Evolutionary conservation across 257 asterid genomes (phyloP).

Genomic region (Striga asiatica): DNA sequence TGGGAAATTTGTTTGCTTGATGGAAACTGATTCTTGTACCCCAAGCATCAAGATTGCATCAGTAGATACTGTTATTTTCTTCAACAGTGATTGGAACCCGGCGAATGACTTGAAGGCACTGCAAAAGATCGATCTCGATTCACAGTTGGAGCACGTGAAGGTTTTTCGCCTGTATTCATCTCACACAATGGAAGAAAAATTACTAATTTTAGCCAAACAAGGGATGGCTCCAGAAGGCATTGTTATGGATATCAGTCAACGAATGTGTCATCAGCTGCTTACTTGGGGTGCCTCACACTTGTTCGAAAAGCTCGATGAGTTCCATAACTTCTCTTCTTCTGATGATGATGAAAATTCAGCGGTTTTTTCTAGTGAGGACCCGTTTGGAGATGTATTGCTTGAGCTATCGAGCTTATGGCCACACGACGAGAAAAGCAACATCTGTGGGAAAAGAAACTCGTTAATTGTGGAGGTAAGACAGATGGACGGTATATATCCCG

Average conservation of each 20-base stretch:
- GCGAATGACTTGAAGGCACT: constrained; percentile 45
- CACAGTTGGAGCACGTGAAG: constrained; percentile 39
- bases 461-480: constrained; percentile 24
- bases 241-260: constrained; percentile 17
- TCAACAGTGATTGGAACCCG: constrained; percentile 68
- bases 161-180: constrained; percentile 52
- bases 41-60: constrained; percentile 32
- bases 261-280: constrained; percentile 34
- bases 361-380: constrained; percentile 11
- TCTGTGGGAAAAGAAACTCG: constrained; percentile 2
- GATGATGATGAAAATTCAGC: constrained; percentile 21
- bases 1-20: constrained; percentile 35
- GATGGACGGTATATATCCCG: constrained; percentile 28
- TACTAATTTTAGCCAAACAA: constrained; percentile 42
- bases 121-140: constrained; percentile 34
- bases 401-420: constrained; percentile 38
- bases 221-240: constrained; percentile 31
- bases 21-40: constrained; percentile 46
- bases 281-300: constrained; percentile 46
- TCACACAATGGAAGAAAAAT: constrained; percentile 48
- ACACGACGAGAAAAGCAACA: constrained; percentile 9
- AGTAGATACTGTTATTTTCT: constrained; percentile 36
- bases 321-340: too few relatives aligned
- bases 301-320: constrained; percentile 32
- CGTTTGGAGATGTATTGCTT: constrained; percentile 39